Base-by-base conservation (phyloP, 2,329 filamentous ascomycete genomes). In the Neofusicoccum umdonicola region DNA sequence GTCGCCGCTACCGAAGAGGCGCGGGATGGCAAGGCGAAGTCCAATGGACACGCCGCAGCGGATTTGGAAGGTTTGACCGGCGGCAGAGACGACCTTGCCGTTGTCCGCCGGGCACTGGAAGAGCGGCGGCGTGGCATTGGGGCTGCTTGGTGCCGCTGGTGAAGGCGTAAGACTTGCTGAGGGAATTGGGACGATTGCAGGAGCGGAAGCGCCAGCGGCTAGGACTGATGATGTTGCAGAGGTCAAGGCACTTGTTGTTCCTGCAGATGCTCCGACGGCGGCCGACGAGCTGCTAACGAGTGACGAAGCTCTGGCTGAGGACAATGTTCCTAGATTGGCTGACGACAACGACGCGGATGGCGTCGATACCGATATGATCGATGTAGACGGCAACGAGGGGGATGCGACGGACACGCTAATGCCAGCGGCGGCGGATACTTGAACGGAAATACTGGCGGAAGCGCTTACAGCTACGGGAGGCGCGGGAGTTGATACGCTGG, bases 21-120 rank as follows among this genome's bases (percentile, higher is more conserved):
- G 50, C 35, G 61, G 61, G 12, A 63, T n/a, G 22, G 61, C 50
- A 6, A 63, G 41, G 17, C 51, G 50, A 12, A 63, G 50, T 13
- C 48, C 61, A 27, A 68, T 56, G 48, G 35, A 54, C 11, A 63
- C 22, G n/a, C 50, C 50, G 17, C 61, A 63, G 48, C 51, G 50
- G 42, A 63, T 63, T 22, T 63, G 61, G 61, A 56, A 63, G 12
- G 31, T 45, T 4, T 34, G 50, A 5, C 61, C 50, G 5, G 39
- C 48, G 2, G 12, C 61, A 3, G 48, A 22, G 34, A 63, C 41
- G n/a, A 48, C 1, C 4, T 39, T n/a, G 31, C 35, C 44, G 17
- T 63, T 35, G 13, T 54, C 61, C 6, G 9, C 12, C 4, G 61
- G 61, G 9, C 61, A 63, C 7, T 44, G 42, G 61, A 54, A 63